These are phyloP conservation scores for Eutypa lata DNA, from an alignment of 2,329 filamentous ascomycete species.

Conservation along the genomic window DNA sequence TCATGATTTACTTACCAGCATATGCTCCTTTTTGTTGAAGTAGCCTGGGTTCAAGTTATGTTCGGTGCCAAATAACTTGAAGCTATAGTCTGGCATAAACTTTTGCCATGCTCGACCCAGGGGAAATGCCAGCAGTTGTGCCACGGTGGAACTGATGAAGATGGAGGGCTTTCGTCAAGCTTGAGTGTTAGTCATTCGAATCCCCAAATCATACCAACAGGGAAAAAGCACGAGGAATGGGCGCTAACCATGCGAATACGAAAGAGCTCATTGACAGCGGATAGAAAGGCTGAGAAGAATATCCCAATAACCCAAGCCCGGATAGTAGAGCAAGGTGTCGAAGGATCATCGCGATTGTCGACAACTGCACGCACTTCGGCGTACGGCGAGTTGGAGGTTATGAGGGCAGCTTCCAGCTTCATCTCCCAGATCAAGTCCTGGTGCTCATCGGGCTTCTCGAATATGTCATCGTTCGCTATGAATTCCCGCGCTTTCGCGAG, in stretches of 20 bases:
- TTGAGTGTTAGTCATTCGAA: too few relatives aligned
- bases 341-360: conserved; percentile 51
- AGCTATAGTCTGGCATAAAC: conserved; percentile 47
- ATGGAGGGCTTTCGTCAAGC: conserved; percentile 41
- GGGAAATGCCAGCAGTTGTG: conserved; percentile 55
- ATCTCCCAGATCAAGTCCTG: conserved; percentile 28
- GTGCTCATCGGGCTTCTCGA: conserved; percentile 34
- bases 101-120: conserved; percentile 49
- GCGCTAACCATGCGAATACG: conserved; percentile 40
- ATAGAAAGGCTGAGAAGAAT: conserved; percentile 44
- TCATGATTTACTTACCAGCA: conserved; percentile 30
- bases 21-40: conserved; percentile 59
- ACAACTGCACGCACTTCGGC: conserved; percentile 43
- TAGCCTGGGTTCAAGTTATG: conserved; percentile 29
- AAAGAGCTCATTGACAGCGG: conserved; percentile 56
- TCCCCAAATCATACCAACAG: too few relatives aligned
- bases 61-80: conserved; percentile 39
- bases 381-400: conserved; percentile 34
- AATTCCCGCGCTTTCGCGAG: neutral
- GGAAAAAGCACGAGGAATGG: too few relatives aligned
- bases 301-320: conserved; percentile 52
- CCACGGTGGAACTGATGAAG: conserved; percentile 51
- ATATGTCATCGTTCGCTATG: conserved; percentile 13
- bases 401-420: conserved; percentile 31
- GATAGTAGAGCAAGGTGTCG: conserved; percentile 49